A percentile compares a stretch with the other conserved stretches of the same genome.
Conservation (phyloP, 176 grass and related monocot genomes). For the Musa troglodytarum region DNA sequence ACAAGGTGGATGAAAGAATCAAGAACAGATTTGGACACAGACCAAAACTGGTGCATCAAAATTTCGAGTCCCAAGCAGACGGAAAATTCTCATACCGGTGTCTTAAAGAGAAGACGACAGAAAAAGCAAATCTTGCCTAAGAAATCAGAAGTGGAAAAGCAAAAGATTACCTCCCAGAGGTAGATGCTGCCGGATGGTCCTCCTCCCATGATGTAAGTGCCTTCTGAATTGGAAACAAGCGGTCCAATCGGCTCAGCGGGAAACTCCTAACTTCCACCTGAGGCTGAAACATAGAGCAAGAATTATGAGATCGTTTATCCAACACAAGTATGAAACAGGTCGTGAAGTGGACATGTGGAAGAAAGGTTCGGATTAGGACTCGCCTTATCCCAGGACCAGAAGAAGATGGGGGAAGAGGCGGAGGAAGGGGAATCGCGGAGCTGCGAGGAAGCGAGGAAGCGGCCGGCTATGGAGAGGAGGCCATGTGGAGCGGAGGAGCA, state of each 20-base stretch:
- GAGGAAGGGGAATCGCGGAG: constrained; percentile 20
- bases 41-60: background rate
- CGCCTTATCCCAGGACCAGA: constrained; percentile 82
- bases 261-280: constrained; percentile 77
- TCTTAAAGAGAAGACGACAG: background rate
- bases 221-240: constrained; percentile 60
- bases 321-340: background rate
- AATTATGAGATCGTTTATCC: background rate
- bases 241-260: constrained; percentile 70
- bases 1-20: no score
- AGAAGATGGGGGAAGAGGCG: constrained; percentile 46
- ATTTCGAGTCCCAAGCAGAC: background rate
- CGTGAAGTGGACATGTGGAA: background rate
- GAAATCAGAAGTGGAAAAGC: background rate
- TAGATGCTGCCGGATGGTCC: constrained; percentile 56
- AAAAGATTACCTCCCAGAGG: constrained; percentile 65
- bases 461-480: constrained; percentile 34
- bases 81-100: background rate
- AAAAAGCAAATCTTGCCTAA: background rate
- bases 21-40: background rate
- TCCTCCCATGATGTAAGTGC: constrained; percentile 72
- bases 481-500: constrained; percentile 43
- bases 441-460: constrained; percentile 68
- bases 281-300: constrained; percentile 32
- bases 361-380: background rate